Conservation (phyloP, 345 rosid genomes). For the Citrus sp. region DNA sequence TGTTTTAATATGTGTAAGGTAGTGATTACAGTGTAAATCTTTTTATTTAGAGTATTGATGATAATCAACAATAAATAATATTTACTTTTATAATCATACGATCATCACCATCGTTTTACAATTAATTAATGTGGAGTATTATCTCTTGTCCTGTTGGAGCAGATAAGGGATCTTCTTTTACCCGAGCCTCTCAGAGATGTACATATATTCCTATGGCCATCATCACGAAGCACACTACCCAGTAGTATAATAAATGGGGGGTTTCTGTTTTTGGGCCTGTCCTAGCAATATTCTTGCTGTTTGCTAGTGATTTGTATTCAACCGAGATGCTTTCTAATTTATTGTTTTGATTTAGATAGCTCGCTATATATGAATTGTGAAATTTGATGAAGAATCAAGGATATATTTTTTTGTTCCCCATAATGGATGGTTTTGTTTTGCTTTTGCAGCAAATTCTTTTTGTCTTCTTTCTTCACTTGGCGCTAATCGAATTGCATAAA, state of each 20-base stretch:
- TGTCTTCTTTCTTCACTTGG: background rate
- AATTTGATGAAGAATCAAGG: background rate
- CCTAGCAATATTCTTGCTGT: constrained; percentile 16
- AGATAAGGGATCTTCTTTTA: background rate
- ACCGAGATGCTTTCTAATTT: constrained; percentile 12
- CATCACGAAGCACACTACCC: background rate
- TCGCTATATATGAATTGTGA: background rate
- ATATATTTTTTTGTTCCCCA: background rate
- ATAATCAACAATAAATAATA: accelerated
- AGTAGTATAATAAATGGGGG: constrained; percentile 3
- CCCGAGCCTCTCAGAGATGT: no score
- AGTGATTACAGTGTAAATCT: no score
- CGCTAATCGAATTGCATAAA: background rate
- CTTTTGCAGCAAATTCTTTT: background rate
- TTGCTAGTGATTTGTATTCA: constrained; percentile 18
- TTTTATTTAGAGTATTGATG: no score
- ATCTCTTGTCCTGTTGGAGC: background rate
- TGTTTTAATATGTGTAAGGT: no score
- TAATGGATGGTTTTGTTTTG: constrained; percentile 4
- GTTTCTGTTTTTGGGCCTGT: background rate
- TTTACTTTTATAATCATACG: no score
- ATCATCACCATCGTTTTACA: no score
- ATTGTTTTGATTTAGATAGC: background rate
- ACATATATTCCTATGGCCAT: background rate
- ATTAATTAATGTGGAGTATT: no score